Percentiles rank a stretch among this genome's conserved stretches.
phyloP scores from a whole-genome alignment of 768 basidiomycete genomes.

The Amanita pallidorosea region DNA sequence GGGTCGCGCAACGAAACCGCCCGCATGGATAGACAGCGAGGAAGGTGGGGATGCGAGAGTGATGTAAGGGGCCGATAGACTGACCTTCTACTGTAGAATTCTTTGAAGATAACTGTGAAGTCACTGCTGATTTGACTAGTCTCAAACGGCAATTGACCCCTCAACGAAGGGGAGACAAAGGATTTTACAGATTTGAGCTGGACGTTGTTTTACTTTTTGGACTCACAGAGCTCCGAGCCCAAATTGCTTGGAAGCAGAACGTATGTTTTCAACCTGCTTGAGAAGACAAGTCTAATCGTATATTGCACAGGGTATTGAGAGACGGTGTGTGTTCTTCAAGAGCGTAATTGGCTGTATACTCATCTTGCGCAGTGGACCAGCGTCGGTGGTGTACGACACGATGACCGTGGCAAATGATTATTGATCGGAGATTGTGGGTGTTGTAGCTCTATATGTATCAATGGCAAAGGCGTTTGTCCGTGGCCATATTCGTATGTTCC shows the following conservation, averaged over 20 bases:
- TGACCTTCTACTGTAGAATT: constrained; percentile 14
- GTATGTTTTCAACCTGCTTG: constrained; percentile 10
- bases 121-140: constrained; percentile 12
- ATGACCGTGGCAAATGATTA: background rate
- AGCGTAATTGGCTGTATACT: background rate
- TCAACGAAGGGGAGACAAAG: background rate
- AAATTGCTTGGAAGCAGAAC: constrained; percentile 32
- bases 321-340: constrained; percentile 8
- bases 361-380: background rate
- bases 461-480: background rate
- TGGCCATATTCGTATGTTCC: no score
- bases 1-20: constrained; percentile 7
- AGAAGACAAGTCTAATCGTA: background rate
- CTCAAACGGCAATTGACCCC: constrained; percentile 1
- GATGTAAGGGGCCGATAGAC: no score
- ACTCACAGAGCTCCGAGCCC: constrained; percentile 32
- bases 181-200: constrained; percentile 19
- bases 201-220: constrained; percentile 33
- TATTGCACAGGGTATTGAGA: constrained; percentile 11
- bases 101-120: constrained; percentile 20
- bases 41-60: constrained; percentile 5
- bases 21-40: constrained; percentile 13
- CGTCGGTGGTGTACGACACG: constrained; percentile 1
- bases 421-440: background rate
- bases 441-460: background rate